phyloP scores from a whole-genome alignment of 1,139 yeast genomes.

The Diutina sp. region DNA sequence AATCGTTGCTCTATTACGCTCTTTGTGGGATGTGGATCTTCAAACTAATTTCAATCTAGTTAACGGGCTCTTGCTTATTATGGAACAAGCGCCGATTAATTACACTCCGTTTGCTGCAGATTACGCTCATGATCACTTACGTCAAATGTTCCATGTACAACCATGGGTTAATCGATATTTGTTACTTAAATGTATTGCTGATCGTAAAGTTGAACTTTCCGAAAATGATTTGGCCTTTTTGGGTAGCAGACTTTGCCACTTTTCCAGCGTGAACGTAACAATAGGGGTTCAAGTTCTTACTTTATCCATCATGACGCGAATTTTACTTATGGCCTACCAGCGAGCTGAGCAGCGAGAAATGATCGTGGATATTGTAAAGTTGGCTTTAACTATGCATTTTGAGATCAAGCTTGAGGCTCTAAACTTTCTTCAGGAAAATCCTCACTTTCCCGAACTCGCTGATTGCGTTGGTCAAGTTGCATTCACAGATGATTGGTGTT shows the following conservation, averaged over 20 bases:
- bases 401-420: neutral
- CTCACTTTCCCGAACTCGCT: neutral
- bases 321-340: neutral
- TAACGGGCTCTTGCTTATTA: neutral
- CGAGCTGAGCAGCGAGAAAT: neutral
- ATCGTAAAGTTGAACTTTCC: neutral
- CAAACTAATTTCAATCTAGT: neutral
- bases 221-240: neutral
- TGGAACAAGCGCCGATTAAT: neutral
- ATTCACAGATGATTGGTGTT: neutral
- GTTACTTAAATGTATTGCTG: neutral
- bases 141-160: neutral
- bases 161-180: neutral
- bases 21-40: neutral
- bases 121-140: neutral
- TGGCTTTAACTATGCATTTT: neutral
- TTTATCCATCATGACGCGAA: neutral
- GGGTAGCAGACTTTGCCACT: neutral
- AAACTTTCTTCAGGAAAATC: neutral
- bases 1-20: neutral
- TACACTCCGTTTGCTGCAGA: neutral
- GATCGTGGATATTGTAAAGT: neutral
- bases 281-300: neutral
- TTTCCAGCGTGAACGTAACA: neutral
- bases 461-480: neutral